Evolutionary conservation across 176 grass and related monocot species (phyloP), one percentile per base, ranked within the genome.

Genomic region (Bonia amplexicaulis): DNA sequence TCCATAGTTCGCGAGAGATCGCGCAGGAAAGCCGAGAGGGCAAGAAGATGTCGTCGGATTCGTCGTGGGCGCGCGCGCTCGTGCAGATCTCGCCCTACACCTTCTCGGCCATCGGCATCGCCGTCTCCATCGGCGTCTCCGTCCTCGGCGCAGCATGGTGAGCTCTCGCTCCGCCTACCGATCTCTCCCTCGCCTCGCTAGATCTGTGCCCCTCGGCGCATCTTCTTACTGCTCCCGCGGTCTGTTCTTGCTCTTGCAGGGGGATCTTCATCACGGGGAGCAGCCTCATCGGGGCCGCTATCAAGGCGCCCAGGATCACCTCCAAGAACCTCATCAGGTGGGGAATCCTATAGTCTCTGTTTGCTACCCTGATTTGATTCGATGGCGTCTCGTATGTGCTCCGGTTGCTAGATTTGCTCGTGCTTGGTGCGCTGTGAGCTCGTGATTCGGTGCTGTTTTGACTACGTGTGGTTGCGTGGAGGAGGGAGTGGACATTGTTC

Each of bases 281-380:
- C 79, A 99, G 96, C 69, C 89, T 96, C 86, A 99, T 99, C 79
- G 96, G 93, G 16, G 96, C 96, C 22, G 86, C 96, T 49, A 96
- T 99, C 85, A 99, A 94, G 85, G 93, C 93, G 63, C 96, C 96
- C 35, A 95, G 96, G 86, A 99, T 99, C 80, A 99, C 96, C 61
- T 96, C 93, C 63, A 99, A 99, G 84, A 99, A 96, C 85, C 96
- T 96, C 63, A 99, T 99, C 66, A 99, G 96, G 96, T 99, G 31
- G 42, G 40, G 60, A 82, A 35, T 71, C 33, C 63, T 0, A 15
- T 49, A 39, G 8, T 1, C 48, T 89, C 47, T 22, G 39, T 71
- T 66, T 41, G 22, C 47, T 75, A 60, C 48, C 2, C 14, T 37
- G 8, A 66, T 65, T 33, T 80, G 12, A 47, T n/a, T 52, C 62